Evolutionary conservation across 2,329 filamentous ascomycete genomes (phyloP).

Genomic region (Colletotrichum orbiculare): DNA sequence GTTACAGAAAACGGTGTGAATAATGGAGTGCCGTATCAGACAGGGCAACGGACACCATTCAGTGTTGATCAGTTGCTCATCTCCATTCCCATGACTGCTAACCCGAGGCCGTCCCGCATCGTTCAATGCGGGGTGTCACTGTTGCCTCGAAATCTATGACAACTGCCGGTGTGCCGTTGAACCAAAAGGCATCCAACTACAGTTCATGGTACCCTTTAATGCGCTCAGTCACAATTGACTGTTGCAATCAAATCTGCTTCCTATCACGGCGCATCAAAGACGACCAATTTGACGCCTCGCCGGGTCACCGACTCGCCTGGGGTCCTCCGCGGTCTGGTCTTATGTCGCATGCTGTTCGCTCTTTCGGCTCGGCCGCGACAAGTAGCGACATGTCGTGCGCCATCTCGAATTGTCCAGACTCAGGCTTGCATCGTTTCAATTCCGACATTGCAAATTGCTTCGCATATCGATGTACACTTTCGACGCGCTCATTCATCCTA

Average conservation of each 20-base stretch:
- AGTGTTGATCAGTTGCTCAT: slow-evolving; percentile 16
- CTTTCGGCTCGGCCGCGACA: background rate
- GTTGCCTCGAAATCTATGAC: slow-evolving; percentile 1
- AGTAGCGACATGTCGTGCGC: slow-evolving; percentile 5
- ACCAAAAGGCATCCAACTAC: background rate
- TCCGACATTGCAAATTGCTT: background rate
- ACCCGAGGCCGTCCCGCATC: background rate
- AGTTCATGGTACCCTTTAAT: background rate
- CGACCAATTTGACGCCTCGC: slow-evolving; percentile 6
- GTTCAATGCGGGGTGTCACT: slow-evolving; percentile 14
- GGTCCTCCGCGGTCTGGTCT: background rate
- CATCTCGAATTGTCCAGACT: background rate
- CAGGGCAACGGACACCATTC: slow-evolving; percentile 5
- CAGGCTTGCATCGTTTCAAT: too few relatives aligned
- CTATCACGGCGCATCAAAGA: background rate
- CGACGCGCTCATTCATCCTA: background rate
- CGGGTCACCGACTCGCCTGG: background rate
- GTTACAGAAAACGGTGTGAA: slow-evolving; percentile 12
- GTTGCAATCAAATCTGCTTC: background rate
- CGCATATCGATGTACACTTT: slow-evolving; percentile 11
- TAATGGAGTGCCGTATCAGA: slow-evolving; percentile 5
- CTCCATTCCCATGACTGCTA: background rate
- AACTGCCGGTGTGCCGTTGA: slow-evolving; percentile 17
- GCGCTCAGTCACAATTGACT: slow-evolving; percentile 1
- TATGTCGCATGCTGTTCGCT: slow-evolving; percentile 7